A percentile compares a stretch with the other conserved stretches of the same genome.
These are phyloP conservation scores for Gossypium turneri DNA, from an alignment of 345 rosid genomes.

Conservation along the genomic window DNA sequence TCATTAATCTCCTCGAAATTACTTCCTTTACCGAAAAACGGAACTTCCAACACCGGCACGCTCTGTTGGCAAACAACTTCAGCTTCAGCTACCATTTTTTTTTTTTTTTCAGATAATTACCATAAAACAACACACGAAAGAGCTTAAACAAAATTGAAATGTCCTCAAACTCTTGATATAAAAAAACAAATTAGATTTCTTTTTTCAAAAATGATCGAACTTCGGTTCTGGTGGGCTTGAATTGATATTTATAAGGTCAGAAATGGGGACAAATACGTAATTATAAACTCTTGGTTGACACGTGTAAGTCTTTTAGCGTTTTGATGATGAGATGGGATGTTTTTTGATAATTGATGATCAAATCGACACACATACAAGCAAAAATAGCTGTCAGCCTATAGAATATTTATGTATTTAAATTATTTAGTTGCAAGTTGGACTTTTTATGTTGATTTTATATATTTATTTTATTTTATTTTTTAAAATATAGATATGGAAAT, in stretches of 20 bases:
- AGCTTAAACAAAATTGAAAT: neutral
- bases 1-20: slow-evolving; percentile 31
- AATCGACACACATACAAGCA: slow-evolving; percentile 6
- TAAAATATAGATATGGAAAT: no score
- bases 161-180: neutral
- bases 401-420: no score
- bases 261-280: slow-evolving; percentile 24
- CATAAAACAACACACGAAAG: neutral
- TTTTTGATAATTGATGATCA: neutral
- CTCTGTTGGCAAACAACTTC: slow-evolving; percentile 53
- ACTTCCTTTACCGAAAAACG: slow-evolving; percentile 28
- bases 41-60: slow-evolving; percentile 48
- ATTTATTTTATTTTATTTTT: no score
- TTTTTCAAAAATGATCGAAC: slow-evolving; percentile 11
- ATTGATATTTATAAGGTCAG: slow-evolving; percentile 15
- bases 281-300: slow-evolving; percentile 35
- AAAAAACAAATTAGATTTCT: neutral
- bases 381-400: neutral
- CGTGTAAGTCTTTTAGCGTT: slow-evolving; percentile 37
- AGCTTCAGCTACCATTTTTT: slow-evolving; percentile 62
- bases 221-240: neutral
- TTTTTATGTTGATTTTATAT: no score
- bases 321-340: neutral
- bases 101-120: slow-evolving; percentile 4
- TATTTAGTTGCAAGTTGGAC: no score